Evolutionary conservation across 164 flowering plant species (phyloP).

Genomic region (Umbellularia californica): DNA sequence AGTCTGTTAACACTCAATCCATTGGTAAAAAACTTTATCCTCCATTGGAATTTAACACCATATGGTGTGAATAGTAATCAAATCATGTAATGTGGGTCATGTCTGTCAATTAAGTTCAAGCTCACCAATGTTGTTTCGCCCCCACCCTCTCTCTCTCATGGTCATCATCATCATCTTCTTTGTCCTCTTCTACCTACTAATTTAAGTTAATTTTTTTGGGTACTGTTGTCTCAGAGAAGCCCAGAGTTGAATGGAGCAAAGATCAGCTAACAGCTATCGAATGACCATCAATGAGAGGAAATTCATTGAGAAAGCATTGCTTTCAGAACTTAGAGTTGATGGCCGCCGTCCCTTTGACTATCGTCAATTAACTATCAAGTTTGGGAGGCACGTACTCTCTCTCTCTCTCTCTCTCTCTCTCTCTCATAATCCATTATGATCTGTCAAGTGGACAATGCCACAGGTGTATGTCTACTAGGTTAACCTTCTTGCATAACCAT

Average conservation of each 20-base stretch:
- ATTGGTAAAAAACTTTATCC: too few species aligned
- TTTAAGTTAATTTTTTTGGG: too few species aligned
- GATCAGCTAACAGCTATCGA: constrained; percentile 60
- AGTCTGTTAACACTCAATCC: too few species aligned
- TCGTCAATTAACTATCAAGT: constrained; percentile 58
- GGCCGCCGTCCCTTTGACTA: constrained; percentile 81
- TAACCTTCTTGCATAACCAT: not conserved
- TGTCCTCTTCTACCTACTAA: too few species aligned
- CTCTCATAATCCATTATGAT: not conserved
- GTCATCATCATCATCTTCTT: too few species aligned
- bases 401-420: not conserved
- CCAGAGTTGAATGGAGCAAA: constrained; percentile 64
- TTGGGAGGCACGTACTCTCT: constrained; percentile 54
- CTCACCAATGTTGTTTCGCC: too few species aligned
- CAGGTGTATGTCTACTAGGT: not conserved
- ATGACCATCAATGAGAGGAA: constrained; percentile 84
- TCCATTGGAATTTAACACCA: too few species aligned
- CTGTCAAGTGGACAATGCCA: not conserved
- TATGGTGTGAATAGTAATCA: too few species aligned
- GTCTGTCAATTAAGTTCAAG: too few species aligned
- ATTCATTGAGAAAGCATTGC: constrained; percentile 76
- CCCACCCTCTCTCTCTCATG: too few species aligned
- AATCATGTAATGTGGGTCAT: too few species aligned
- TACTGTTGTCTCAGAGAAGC: not conserved
- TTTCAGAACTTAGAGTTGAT: constrained; percentile 68